Percentiles rank a stretch among this genome's conserved stretches.
These are phyloP conservation scores for Piloderma croceum DNA, from an alignment of 768 basidiomycete species.

Conservation along the genomic window DNA sequence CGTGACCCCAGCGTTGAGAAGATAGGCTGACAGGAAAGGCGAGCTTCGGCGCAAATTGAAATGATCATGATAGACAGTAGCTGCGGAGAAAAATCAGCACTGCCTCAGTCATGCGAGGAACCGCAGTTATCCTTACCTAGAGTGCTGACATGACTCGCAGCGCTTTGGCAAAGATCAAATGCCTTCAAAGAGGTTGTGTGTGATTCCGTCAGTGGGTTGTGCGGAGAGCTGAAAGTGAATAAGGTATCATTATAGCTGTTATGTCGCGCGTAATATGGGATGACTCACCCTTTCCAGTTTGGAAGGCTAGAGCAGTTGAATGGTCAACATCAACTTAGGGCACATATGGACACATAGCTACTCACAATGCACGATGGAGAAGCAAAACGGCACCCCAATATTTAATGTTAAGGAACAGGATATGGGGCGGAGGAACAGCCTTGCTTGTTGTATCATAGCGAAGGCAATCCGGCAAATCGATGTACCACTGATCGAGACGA, in stretches of 20 bases:
- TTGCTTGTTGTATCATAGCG: conserved; percentile 54
- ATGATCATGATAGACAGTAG: conserved; percentile 52
- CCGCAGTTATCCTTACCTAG: conserved; percentile 38
- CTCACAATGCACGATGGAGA: conserved; percentile 77
- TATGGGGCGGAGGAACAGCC: conserved; percentile 49
- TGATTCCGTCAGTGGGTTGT: conserved; percentile 27
- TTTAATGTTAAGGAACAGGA: conserved; percentile 64
- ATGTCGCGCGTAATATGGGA: no score
- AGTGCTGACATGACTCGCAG: conserved; percentile 65
- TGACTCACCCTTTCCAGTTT: conserved; percentile 58
- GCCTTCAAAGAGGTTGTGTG: conserved; percentile 55
- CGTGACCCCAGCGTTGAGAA: conserved; percentile 77
- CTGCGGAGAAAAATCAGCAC: conserved; percentile 29
- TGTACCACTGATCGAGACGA: conserved; percentile 69
- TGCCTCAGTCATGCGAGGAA: neutral
- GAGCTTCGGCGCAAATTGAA: conserved; percentile 58
- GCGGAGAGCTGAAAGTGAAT: no score
- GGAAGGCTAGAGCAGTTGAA: conserved; percentile 48
- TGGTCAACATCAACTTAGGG: conserved; percentile 7
- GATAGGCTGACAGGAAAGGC: conserved; percentile 63
- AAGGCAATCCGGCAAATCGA: conserved; percentile 59
- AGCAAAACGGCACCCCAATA: conserved; percentile 75
- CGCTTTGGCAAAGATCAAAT: conserved; percentile 69
- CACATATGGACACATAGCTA: conserved; percentile 11
- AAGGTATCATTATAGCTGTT: no score